phyloP scores from a whole-genome alignment of 2,329 filamentous ascomycete species.

The Penicillium sp. region DNA sequence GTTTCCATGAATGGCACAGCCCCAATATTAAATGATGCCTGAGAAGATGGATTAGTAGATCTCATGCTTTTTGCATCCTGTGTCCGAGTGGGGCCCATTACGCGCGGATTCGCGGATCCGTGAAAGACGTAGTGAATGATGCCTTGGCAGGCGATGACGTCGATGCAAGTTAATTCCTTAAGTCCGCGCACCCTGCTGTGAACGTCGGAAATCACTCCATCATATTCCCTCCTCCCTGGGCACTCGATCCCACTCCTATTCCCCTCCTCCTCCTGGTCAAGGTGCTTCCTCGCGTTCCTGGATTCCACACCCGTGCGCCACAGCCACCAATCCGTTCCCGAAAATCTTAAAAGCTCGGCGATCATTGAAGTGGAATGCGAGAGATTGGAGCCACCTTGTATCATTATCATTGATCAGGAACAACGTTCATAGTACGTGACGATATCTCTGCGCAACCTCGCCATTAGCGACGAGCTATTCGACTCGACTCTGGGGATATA shows the following conservation, averaged over 20 bases:
- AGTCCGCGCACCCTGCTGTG: background rate
- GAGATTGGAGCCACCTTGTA: background rate
- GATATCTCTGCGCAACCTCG: background rate
- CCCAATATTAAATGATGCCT: background rate
- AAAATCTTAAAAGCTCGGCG: conserved; percentile 5
- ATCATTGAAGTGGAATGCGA: conserved; percentile 1
- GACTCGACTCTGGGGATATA: background rate
- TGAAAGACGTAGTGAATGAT: background rate
- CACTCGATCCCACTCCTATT: background rate
- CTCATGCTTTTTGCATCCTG: no score
- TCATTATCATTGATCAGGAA: background rate
- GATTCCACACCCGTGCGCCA: conserved; percentile 7
- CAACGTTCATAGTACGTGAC: background rate
- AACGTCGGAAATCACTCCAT: background rate
- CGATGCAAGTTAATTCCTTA: background rate
- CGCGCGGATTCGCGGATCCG: background rate
- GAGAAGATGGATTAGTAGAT: no score
- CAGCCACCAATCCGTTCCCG: background rate
- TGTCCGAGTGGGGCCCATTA: background rate
- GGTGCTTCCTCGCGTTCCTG: background rate
- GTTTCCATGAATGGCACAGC: background rate
- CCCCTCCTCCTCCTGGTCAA: background rate
- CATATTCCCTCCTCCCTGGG: background rate
- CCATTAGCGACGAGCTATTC: background rate
- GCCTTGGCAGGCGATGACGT: conserved; percentile 9